Evolutionary conservation across 164 flowering plant species (phyloP), one percentile per base, ranked within the genome.

Genomic region (Amborella trichopoda): DNA sequence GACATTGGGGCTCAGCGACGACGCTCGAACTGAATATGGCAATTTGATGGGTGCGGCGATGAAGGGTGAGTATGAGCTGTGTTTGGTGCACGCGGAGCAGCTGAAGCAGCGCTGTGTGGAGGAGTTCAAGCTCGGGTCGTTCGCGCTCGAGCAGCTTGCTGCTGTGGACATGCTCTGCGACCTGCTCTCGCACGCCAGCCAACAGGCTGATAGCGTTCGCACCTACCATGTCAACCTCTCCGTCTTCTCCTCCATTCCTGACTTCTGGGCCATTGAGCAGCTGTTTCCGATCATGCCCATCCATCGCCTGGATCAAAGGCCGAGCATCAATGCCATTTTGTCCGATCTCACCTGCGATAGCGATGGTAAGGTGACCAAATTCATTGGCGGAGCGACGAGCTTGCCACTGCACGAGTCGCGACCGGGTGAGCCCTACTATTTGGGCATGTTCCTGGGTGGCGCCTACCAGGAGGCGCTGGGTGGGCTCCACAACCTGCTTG

Each of bases 391-490:
- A 1, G 90, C 78, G 52, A 50, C 80, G 0, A 81, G 85, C 69
- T 53, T 93, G 73, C 79, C 81, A 0, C 73, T 93, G 6, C 99
- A 93, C 58, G 96, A 87, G 39, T 39, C 80, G 58, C 77, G 52
- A 26, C 76, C 70, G 1, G 42, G 40, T n/a, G 68, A 50, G 2
- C 57, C 66, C 13, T 93, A 93, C 61, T 88, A 74, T 53, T 34
- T 87, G 77, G 99, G 99, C 46, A 81, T 91, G 99, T 91, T 91
- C 60, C 64, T 93, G 58, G 99, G 99, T 44, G 99, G 99, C 64
- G 99, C 99, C 59, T 93, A 93, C 62, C 77, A 93, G 87, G 99
- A 93, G 91, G 96, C 99, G 46, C 84, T 93, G 21, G 99, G 99
- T 4, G 96, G 99, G 4, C 37, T 85, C 26, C 99, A 93, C 80